Evolutionary conservation across 1,139 yeast species (phyloP), one percentile per base, ranked within the genome.

Genomic region (Barnettozyma hawaiiensis): DNA sequence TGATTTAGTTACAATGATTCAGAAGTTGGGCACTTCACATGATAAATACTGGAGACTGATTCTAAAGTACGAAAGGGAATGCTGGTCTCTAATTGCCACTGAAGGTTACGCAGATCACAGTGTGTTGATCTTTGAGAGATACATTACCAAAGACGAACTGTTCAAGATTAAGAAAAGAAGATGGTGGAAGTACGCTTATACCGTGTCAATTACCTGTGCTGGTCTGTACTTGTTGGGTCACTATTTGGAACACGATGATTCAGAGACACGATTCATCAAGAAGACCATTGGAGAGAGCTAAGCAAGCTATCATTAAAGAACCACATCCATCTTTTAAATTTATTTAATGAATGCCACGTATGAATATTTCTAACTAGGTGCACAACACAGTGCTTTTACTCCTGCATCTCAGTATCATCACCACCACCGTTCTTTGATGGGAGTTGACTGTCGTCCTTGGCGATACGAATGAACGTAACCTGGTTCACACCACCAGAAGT

Each of bases 401-500:
- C 44, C 20, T 37, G 26, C 54, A 51, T 51, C 28, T 42, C 43
- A 4, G 38, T 41, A 27, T 49, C 54, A 8, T 32, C 29, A 22
- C 14, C 54, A 8, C 31, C 29, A 22, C 14, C 15, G 5, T 37
- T 39, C 3, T 7, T 26, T n/a, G 31, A 18, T 21, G 53, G 53
- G 9, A 52, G 24, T 23, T 42, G 44, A 6, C 36, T 39, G 14
- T 53, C 47, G 20, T 48, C 55, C 42, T 58, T 52, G 2, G 66
- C 52, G 15, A 70, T 51, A 35, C 63, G 55, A 32, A 60, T 52
- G 41, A 65, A 56, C 42, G 75, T 78, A 59, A 87, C 67, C 15
- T 75, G 71, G 33, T 83, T 79, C 42, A 83, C 64, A n/a, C 94
- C 90, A 32, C 96, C 96, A 50, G 75, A 68, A 9, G 86, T 76